Evolutionary conservation across 2,329 filamentous ascomycete species (phyloP).

Genomic region (Cladosporium austrohemisphaericum): DNA sequence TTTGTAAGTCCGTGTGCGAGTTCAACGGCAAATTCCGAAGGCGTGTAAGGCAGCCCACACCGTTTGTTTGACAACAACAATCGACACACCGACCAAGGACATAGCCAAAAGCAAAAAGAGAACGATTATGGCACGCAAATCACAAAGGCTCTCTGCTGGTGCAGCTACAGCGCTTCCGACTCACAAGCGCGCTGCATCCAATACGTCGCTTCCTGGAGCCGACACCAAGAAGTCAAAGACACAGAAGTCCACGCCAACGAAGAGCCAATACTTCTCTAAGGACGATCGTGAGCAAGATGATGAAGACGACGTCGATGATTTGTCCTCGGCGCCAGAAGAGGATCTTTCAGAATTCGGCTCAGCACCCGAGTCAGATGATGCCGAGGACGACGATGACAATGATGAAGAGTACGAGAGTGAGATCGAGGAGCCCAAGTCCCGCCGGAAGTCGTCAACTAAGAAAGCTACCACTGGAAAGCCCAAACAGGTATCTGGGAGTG

Average conservation of each 20-base stretch:
- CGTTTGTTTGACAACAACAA: not conserved
- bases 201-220: conserved; percentile 4
- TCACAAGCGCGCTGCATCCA: conserved; percentile 29
- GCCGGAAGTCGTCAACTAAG: conserved; percentile 21
- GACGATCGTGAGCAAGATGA: conserved; percentile 14
- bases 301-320: conserved; percentile 30
- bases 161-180: conserved; percentile 3
- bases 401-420: conserved; percentile 34
- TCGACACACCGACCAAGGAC: not conserved
- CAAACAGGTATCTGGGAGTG: conserved; percentile 14
- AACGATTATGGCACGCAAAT: conserved; percentile 27
- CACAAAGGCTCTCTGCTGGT: conserved; percentile 22
- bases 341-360: conserved; percentile 36
- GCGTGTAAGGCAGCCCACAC: no score
- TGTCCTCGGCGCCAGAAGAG: conserved; percentile 20
- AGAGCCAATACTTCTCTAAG: conserved; percentile 49
- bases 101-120: not conserved
- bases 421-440: conserved; percentile 22
- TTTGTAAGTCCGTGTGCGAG: no score
- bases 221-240: conserved; percentile 25
- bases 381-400: conserved; percentile 33
- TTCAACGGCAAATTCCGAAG: no score
- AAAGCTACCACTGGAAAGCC: conserved; percentile 14
- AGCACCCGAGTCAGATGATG: conserved; percentile 39
- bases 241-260: conserved; percentile 39